Percentiles rank a stretch among this genome's conserved stretches.
These are phyloP conservation scores for Coemansia sp. DNA, from an alignment of 192 early-diverging fungal genomes.

Conservation along the genomic window DNA sequence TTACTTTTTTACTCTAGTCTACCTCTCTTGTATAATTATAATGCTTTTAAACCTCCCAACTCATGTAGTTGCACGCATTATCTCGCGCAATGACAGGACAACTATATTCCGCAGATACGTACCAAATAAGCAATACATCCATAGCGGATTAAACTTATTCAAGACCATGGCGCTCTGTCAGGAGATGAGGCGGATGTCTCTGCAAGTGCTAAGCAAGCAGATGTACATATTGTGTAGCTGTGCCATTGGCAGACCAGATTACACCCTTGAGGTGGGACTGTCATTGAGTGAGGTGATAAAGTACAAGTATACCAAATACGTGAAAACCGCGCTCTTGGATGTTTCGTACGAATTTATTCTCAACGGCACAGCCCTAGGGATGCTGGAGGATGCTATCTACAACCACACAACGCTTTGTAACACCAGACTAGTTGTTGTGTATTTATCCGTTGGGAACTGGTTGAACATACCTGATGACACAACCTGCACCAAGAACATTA, in stretches of 20 bases:
- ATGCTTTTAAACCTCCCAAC: neutral
- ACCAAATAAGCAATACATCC: too few relatives aligned
- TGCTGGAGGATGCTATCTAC: neutral
- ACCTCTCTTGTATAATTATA: neutral
- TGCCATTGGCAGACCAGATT: neutral
- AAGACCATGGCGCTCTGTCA: neutral
- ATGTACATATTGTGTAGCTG: neutral
- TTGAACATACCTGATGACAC: neutral
- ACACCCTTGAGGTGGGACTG: neutral
- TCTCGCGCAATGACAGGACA: neutral
- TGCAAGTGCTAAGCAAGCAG: neutral
- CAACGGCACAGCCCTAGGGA: neutral
- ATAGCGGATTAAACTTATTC: neutral
- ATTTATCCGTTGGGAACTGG: neutral
- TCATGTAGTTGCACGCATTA: neutral
- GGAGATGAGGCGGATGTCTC: neutral
- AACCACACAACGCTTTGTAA: neutral
- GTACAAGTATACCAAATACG: neutral
- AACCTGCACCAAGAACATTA: neutral
- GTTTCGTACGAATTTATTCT: neutral
- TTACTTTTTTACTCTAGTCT: neutral
- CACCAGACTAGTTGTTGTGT: neutral
- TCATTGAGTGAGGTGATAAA: neutral
- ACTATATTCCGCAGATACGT: too few relatives aligned
- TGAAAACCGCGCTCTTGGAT: neutral